phyloP scores from a whole-genome alignment of 2,329 filamentous ascomycete species.

The Stachybotrys elegans region DNA sequence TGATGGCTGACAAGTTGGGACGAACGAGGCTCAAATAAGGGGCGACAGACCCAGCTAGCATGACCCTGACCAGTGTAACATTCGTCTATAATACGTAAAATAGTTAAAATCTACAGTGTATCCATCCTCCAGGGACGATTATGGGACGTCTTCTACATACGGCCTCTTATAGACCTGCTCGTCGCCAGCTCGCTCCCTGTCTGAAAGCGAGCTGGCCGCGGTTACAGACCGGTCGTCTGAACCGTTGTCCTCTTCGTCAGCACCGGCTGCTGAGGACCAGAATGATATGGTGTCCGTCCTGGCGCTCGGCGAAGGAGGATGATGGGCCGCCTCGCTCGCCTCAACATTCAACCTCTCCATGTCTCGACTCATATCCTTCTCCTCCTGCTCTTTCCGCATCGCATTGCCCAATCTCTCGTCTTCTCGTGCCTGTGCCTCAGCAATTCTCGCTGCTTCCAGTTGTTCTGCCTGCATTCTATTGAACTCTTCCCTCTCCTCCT shows the following conservation, averaged over 20 bases:
- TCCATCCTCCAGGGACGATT: too few species aligned
- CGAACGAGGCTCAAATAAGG: too few species aligned
- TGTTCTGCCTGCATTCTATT: background rate
- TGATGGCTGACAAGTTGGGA: too few species aligned
- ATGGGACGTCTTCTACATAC: background rate
- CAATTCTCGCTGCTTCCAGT: background rate
- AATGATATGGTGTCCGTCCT: background rate
- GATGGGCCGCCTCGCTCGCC: background rate
- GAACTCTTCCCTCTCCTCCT: slow-evolving; percentile 16
- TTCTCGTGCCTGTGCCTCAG: too few species aligned
- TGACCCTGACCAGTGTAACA: too few species aligned
- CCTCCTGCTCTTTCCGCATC: too few species aligned
- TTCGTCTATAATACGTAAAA: too few species aligned
- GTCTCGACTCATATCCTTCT: background rate
- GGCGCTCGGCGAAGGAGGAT: background rate
- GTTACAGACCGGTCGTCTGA: background rate
- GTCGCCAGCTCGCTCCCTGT: background rate
- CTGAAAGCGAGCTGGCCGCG: background rate
- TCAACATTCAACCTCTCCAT: background rate
- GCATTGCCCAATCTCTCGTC: too few species aligned
- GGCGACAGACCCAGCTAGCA: too few species aligned
- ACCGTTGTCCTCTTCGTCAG: background rate
- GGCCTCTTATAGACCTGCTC: background rate
- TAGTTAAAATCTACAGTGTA: too few species aligned
- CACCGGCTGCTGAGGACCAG: background rate